Evolutionary conservation across 2,329 filamentous ascomycete genomes (phyloP).

Genomic region (Penicillium oxalicum): DNA sequence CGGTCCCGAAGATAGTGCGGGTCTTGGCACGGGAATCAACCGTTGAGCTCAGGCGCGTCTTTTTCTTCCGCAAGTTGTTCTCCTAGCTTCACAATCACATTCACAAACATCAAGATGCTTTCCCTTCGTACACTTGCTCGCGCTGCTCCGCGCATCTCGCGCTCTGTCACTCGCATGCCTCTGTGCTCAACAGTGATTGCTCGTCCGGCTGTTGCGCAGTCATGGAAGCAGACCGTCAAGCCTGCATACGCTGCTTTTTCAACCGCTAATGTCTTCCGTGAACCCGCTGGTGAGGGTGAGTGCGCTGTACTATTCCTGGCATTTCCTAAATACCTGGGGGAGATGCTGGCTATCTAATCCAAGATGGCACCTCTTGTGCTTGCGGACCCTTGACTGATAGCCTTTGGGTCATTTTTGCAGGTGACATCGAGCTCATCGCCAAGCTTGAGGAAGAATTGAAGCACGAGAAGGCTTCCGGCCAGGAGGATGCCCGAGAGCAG

Average conservation of each 20-base stretch:
- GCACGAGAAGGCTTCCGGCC: slow-evolving; percentile 76
- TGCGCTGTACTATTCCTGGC: neutral
- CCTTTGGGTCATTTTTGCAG: slow-evolving; percentile 26
- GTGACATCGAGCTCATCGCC: slow-evolving; percentile 71
- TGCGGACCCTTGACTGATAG: too few species aligned
- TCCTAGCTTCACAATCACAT: slow-evolving; percentile 9
- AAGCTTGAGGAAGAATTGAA: slow-evolving; percentile 81
- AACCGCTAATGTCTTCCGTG: slow-evolving; percentile 38
- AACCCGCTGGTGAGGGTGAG: slow-evolving; percentile 45
- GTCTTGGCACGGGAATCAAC: slow-evolving; percentile 29
- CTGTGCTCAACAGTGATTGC: slow-evolving; percentile 45
- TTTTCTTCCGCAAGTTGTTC: slow-evolving; percentile 18
- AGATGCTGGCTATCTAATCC: neutral
- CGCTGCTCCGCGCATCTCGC: slow-evolving; percentile 60
- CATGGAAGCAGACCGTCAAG: slow-evolving; percentile 42
- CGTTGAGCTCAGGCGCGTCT: slow-evolving; percentile 17
- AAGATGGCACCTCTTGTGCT: too few species aligned
- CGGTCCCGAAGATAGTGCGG: slow-evolving; percentile 14
- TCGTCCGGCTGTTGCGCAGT: slow-evolving; percentile 47
- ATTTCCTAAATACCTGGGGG: neutral
- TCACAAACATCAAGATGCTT: slow-evolving; percentile 53
- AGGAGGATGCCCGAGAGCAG: slow-evolving; percentile 65
- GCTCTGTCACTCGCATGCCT: slow-evolving; percentile 50
- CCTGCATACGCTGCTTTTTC: slow-evolving; percentile 44
- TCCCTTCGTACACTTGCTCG: slow-evolving; percentile 62